Conservation (phyloP, 1,139 yeast species). For the Suhomyces chickasaworum region DNA sequence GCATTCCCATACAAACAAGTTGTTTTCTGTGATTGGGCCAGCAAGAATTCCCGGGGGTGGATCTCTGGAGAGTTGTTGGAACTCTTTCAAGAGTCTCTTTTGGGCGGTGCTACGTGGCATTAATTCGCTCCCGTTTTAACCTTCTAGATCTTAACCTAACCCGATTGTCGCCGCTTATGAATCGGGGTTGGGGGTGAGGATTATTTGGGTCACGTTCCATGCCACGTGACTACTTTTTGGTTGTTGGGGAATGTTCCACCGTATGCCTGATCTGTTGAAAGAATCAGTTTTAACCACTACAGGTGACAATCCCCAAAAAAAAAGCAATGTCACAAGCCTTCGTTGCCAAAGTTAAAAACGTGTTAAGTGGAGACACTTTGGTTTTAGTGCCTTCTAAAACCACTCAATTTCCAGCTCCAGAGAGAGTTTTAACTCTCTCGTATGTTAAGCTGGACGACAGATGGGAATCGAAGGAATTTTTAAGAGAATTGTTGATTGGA, state of each 20-base stretch:
- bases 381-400: constrained; percentile 59
- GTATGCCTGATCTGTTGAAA: neutral
- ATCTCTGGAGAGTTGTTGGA: constrained; percentile 79
- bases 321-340: constrained; percentile 23
- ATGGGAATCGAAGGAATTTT: constrained; percentile 60
- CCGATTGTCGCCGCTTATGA: neutral
- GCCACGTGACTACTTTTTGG: neutral
- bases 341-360: constrained; percentile 67
- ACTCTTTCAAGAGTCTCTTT: constrained; percentile 81
- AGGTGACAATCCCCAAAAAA: neutral
- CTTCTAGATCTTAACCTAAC: neutral
- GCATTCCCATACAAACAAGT: constrained; percentile 89
- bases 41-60: constrained; percentile 97
- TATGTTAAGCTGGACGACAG: constrained; percentile 59
- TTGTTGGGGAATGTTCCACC: neutral
- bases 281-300: neutral
- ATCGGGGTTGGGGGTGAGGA: neutral
- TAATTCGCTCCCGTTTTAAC: neutral
- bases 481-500: constrained; percentile 67
- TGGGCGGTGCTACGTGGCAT: constrained; percentile 74
- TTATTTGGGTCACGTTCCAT: neutral
- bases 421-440: constrained; percentile 64
- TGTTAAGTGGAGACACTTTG: constrained; percentile 74
- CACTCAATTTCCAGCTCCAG: constrained; percentile 51
- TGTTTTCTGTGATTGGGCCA: constrained; percentile 81